Evolutionary conservation across 75 land plant species (phyloP).

Genomic region (Picea sitchensis): DNA sequence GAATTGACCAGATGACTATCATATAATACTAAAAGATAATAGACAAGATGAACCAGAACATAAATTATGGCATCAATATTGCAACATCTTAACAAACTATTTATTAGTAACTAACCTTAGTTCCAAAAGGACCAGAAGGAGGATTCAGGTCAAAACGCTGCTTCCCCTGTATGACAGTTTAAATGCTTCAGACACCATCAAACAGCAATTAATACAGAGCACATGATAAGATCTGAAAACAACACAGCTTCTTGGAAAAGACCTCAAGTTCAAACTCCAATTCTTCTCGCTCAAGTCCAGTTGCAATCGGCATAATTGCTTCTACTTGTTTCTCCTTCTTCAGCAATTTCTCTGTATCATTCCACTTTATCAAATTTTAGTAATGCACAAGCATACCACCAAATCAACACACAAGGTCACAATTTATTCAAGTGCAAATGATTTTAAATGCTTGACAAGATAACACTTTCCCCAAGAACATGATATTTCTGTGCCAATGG

Average conservation of each 20-base stretch:
- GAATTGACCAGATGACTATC: background rate
- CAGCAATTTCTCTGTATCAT: constrained; percentile 1
- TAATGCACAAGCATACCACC: background rate
- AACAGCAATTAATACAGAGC: background rate
- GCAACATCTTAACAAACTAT: background rate
- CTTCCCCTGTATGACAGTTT: constrained; percentile 30
- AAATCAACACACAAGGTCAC: background rate
- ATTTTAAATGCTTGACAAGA: background rate
- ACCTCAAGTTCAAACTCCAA: constrained; percentile 44
- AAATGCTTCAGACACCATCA: background rate
- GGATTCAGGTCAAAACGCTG: constrained; percentile 33
- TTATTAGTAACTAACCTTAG: constrained; percentile 37
- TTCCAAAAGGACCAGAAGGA: constrained; percentile 57
- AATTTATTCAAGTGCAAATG: background rate
- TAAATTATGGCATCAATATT: background rate
- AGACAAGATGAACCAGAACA: background rate
- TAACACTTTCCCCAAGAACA: background rate
- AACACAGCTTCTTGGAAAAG: background rate
- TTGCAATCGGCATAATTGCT: constrained; percentile 41
- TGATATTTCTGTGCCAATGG: too few species aligned
- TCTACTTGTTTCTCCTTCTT: constrained; percentile 28
- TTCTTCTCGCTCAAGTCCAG: constrained; percentile 52
- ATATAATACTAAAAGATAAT: background rate
- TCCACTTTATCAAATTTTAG: background rate
- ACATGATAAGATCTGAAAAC: background rate